Base-by-base conservation (phyloP, 208 protist genomes). In the Novymonas esmeraldas region DNA sequence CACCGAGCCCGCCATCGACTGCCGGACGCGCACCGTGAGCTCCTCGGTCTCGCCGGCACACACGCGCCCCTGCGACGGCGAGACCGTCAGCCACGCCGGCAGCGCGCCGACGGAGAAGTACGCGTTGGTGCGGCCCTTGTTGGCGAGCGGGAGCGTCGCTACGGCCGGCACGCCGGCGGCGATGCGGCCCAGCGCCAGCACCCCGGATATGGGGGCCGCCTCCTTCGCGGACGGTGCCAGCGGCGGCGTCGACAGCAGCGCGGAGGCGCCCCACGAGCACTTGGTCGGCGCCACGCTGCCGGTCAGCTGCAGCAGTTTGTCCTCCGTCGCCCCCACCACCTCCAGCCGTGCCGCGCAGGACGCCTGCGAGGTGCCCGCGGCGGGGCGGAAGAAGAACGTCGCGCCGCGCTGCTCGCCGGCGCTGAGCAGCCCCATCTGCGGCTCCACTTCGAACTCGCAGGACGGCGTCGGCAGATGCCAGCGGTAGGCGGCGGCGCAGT, bases 81-180 rank as follows among this genome's bases (percentile, higher is more conserved):
- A 73, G n/a, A 98, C 64, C 6, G 48, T 68, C 31, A 97, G n/a
- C 74, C 86, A 87, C 38, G 76, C 58, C 28, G 89, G 82, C 42
- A 92, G 55, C 6, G 49, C 28, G 9, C 94, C 82, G 51, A 97
- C 75, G 24, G 68, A 70, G 69, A 92, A 98, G 67, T 92, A 95
- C 46, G 92, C 86, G 64, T 78, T 83, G 44, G 66, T 87, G 9
- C 51, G 70, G 13, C 94, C 85, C 26, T 64, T 69, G 63, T 95
- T 96, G 16, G 67, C 65, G 29, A 98, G 33, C 14, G 73, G 62
- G n/a, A 94, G 58, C 22, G 55, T 69, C 9, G 79, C 55, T n/a
- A 75, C 29, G 1, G 78, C 78, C 22, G 51, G 33, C 28, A 78
- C 54, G 11, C 92, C 96, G 4, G 91, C 90, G 26, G 93, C 73